Base-by-base conservation (phyloP, 2,329 filamentous ascomycete genomes). In the Biscogniauxia sp. region DNA sequence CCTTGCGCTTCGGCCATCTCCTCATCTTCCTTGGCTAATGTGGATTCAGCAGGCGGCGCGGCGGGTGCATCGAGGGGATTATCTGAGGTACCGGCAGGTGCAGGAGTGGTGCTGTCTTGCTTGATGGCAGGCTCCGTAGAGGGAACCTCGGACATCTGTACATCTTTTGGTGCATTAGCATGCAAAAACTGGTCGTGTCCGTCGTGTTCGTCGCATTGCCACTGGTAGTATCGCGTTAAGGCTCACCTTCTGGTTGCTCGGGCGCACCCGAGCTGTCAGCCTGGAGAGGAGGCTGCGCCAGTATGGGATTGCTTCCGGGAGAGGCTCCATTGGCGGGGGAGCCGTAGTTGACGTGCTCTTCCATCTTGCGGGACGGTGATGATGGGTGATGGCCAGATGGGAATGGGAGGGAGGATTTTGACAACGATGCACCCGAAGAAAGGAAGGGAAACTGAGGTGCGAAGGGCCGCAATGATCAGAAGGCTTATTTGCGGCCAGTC, bases 1-100 rank as follows among this genome's bases (percentile, higher is more conserved):
- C 81, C 78, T 52, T 79, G 79, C 61, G 79, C 85, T 66, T 90
- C 91, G 61, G 84, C 88, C 91, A 94, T 94, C 69, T 93, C 91
- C 72, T 93, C 89, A 71, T 95, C 91, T 67, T 90, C 88, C 61
- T 84, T 75, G 64, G 78, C 83, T 64, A 83, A 79, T 57, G 81
- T 83, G 63, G 84, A 84, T 69, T 90, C 85, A 55, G 83, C 80
- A 62, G 83, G 83, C 41, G 87, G 87, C 54, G 82, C 88, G 62
- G 85, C 81, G 50, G 88, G 87, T 59, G 87, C 87, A 79, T 92
- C 87, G 68, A 89, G 79, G n/a, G 86, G 84, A 71, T 88, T 89
- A 71, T 89, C 87, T 63, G 78, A 78, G 54, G 71, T 69, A 59
- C 75, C 79, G 64, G 80, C 80, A 62, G 86, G 82, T 20, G 83